Evolutionary conservation across 2,329 filamentous ascomycete genomes (phyloP).

Genomic region (Trichophyton mentagrophytes): DNA sequence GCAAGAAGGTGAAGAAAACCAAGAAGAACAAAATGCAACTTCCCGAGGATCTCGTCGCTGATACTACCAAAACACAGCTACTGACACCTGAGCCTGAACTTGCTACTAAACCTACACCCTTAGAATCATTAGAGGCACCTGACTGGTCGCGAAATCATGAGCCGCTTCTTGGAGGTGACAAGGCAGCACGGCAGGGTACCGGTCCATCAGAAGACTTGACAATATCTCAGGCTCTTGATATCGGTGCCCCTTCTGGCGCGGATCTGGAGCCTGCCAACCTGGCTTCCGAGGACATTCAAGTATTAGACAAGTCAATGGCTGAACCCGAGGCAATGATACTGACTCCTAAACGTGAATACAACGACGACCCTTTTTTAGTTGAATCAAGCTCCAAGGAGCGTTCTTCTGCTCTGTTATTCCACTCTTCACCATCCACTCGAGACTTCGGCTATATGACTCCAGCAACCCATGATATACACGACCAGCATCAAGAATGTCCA

Average conservation of each 20-base stretch:
- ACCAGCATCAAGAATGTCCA: background rate
- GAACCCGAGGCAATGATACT: constrained; percentile 1
- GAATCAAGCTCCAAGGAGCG: constrained; percentile 35
- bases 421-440: constrained; percentile 29
- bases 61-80: background rate
- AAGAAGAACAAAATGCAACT: background rate
- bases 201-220: background rate
- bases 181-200: background rate
- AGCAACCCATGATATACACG: background rate
- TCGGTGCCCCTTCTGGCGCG: background rate
- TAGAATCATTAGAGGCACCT: background rate
- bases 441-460: constrained; percentile 8
- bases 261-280: background rate
- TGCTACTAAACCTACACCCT: background rate
- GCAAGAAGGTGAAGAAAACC: background rate
- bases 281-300: background rate
- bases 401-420: constrained; percentile 33
- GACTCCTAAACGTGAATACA: background rate
- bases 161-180: background rate
- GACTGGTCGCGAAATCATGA: background rate
- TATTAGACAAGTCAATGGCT: constrained; percentile 10
- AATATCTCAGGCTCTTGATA: background rate
- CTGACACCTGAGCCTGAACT: background rate
- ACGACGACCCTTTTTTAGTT: constrained; percentile 23
- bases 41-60: background rate